Evolutionary conservation across 2,329 filamentous ascomycete genomes (phyloP), one percentile per base, ranked within the genome.

Genomic region (Dryadomyces quercivorus): DNA sequence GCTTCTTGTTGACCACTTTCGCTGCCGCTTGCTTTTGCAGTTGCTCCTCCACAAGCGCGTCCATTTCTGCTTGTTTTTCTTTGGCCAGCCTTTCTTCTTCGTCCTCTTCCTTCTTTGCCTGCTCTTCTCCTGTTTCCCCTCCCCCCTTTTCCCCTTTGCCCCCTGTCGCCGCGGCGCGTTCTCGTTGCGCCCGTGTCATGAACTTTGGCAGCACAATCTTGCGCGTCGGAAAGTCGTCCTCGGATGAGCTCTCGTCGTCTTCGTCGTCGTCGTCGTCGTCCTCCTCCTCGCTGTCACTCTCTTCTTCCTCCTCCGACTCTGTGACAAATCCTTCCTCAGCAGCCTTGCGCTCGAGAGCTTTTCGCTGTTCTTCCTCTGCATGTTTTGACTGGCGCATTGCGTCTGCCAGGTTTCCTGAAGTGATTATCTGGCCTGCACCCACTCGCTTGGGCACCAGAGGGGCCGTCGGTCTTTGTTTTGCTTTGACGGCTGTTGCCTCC

Each of bases 41-140:
- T 65, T 97, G 90, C 61, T 91, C 88, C 65, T 95, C 89, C 15
- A 98, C 82, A 10, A 97, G 73, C 55, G 80, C 83, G 66, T 95
- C 85, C 13, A 86, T 81, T 56, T 85, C 81, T 43, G 85, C 84
- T 65, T 85, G 82, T 40, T 81, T 78, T 1, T 76, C 81, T 55
- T 78, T 79, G 2, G 74, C 78, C 3, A 67, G 69, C 5, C 67
- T 63, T 50, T 72, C 68, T 46, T 66, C 62, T 62, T 72, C 58
- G 5, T 43, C 52, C 20, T 71, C 69, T 3, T 69, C 68, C 16
- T 72, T 70, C 13, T 69, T 66, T 21, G 66, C 36, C 9, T 34
- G 4, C 43, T 52, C 26, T 36, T 31, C 61, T 52, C 45, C 61
- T 52, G 57, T 53, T 50, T 59, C 64, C 56, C 52, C 58, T 48